These are phyloP conservation scores for Linum trigynum DNA, from an alignment of 345 rosid species.

Conservation along the genomic window DNA sequence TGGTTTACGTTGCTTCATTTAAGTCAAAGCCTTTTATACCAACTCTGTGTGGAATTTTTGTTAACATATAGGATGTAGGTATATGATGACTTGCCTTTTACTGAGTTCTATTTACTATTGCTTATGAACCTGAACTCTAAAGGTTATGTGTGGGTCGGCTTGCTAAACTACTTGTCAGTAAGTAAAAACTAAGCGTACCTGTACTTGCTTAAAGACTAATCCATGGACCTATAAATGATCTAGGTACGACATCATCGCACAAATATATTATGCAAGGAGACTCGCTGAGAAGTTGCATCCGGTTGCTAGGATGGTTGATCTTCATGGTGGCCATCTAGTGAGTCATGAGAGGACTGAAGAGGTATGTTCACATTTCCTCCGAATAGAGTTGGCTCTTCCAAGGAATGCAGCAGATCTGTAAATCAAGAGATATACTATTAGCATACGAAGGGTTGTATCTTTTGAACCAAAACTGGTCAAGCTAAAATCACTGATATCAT, in stretches of 20 bases:
- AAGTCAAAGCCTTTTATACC: too few relatives aligned
- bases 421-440: not conserved
- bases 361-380: slow-evolving; percentile 33
- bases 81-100: too few relatives aligned
- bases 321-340: slow-evolving; percentile 94
- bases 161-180: not conserved
- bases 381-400: not conserved
- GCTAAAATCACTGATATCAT: not conserved
- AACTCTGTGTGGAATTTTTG: too few relatives aligned
- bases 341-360: slow-evolving; percentile 85
- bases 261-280: slow-evolving; percentile 65
- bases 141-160: too few relatives aligned
- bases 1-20: too few relatives aligned
- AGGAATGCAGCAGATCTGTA: not conserved
- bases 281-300: slow-evolving; percentile 82
- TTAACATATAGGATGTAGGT: too few relatives aligned
- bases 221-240: slow-evolving; percentile 15
- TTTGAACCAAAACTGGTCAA: not conserved
- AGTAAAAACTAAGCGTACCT: not conserved
- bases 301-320: slow-evolving; percentile 80
- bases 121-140: too few relatives aligned
- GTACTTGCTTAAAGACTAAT: slow-evolving; percentile 17
- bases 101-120: too few relatives aligned
- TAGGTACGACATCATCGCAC: slow-evolving; percentile 93
- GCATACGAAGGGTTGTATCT: not conserved